These are phyloP conservation scores for Samsoniella hepiali DNA, from an alignment of 2,329 filamentous ascomycete species.

Conservation along the genomic window DNA sequence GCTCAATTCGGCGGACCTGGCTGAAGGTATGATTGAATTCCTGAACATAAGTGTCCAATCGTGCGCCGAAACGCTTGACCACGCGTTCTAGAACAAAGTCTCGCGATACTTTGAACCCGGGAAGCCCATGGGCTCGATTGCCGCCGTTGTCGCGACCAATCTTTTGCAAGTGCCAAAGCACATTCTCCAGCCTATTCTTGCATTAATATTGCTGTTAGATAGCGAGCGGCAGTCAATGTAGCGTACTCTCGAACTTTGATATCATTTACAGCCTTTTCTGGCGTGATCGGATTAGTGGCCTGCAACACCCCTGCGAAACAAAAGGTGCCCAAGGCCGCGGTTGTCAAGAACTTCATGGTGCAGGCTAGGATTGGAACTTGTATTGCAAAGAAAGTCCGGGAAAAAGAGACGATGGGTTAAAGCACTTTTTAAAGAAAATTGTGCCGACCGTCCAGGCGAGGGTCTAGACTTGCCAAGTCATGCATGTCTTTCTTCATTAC, in stretches of 20 bases:
- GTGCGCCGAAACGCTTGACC: slow-evolving; percentile 35
- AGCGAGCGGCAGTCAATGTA: neutral
- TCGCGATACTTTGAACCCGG: slow-evolving; percentile 56
- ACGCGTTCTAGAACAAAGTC: slow-evolving; percentile 53
- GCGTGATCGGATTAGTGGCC: slow-evolving; percentile 22
- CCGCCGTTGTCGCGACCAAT: slow-evolving; percentile 55
- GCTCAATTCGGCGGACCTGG: slow-evolving; percentile 39
- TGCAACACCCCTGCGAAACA: neutral
- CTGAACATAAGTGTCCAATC: slow-evolving; percentile 45
- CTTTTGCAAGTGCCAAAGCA: slow-evolving; percentile 51
- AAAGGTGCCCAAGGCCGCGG: neutral
- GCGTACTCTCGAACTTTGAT: slow-evolving; percentile 34
- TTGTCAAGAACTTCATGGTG: neutral
- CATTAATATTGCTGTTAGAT: neutral
- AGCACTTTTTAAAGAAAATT: neutral
- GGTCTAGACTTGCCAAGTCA: neutral
- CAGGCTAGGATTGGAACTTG: neutral
- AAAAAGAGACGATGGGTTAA: neutral
- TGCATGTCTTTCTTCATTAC: neutral
- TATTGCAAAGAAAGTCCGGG: neutral
- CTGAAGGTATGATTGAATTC: slow-evolving; percentile 46
- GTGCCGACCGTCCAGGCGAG: neutral
- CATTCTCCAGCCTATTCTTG: slow-evolving; percentile 45
- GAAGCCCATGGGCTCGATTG: slow-evolving; percentile 57
- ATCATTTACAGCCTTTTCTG: slow-evolving; percentile 36